Conservation (phyloP, 768 basidiomycete genomes). For the Basidioascus undulatus region DNA sequence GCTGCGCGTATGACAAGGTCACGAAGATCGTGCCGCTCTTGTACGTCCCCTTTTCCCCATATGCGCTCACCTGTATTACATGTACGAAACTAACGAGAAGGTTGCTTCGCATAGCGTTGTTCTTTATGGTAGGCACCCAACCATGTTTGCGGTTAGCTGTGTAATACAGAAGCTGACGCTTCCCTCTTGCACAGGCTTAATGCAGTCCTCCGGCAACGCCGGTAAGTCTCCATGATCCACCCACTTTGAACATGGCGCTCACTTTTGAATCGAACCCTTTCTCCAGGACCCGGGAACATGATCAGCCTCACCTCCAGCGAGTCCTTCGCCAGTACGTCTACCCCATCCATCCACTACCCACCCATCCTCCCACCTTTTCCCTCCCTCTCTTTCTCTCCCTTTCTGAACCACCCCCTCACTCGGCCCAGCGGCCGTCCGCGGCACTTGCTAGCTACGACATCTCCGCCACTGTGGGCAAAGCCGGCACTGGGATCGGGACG, state of each 20-base stretch:
- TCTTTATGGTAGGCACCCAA: background rate
- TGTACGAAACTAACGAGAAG: no score
- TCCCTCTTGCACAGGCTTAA: no score
- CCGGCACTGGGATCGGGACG: conserved; percentile 46
- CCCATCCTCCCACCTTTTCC: no score
- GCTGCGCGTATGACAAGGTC: conserved; percentile 34
- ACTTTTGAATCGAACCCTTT: background rate
- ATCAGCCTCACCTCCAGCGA: conserved; percentile 37
- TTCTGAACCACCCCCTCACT: background rate
- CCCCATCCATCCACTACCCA: no score
- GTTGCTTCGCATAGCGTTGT: no score
- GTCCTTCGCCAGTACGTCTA: conserved; percentile 26
- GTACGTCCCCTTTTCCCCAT: conserved; percentile 23
- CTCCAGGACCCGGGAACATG: conserved; percentile 40
- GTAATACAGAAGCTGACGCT: no score
- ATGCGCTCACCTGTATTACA: background rate
- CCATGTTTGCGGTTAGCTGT: background rate
- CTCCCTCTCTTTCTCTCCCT: background rate
- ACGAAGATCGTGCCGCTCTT: conserved; percentile 38
- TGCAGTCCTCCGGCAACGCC: conserved; percentile 49
- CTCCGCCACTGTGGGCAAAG: conserved; percentile 19
- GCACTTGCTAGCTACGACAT: conserved; percentile 50
- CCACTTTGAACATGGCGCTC: background rate
- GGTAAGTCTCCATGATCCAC: background rate
- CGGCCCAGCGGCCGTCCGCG: conserved; percentile 34